Percentiles rank a stretch among this genome's conserved stretches.
Evolutionary conservation across 805 yeast genomes (phyloP).

Genomic region (Zygotorulaspora chibaensis): DNA sequence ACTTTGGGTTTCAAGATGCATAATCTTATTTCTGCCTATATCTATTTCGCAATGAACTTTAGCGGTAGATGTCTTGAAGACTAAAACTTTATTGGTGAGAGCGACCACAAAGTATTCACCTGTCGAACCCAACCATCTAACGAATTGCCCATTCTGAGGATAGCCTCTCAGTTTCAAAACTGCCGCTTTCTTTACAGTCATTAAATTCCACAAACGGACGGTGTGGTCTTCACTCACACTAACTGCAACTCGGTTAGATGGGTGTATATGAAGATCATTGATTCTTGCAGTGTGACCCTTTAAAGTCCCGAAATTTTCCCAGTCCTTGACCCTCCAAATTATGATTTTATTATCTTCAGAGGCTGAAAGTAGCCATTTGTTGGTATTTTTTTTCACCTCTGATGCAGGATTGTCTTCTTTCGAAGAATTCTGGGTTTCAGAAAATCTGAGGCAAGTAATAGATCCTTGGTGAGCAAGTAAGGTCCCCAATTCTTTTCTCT

Average conservation of each 20-base stretch:
- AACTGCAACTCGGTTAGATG: conserved; percentile 83
- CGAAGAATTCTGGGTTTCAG: conserved; percentile 32
- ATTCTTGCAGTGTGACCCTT: conserved; percentile 86
- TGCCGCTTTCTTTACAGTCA: conserved; percentile 95
- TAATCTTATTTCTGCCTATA: conserved; percentile 49
- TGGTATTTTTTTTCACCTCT: conserved; percentile 31
- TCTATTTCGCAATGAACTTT: conserved; percentile 51
- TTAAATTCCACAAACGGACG: conserved; percentile 86
- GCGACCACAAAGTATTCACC: conserved; percentile 81
- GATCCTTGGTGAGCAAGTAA: conserved; percentile 86
- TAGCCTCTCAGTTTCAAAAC: conserved; percentile 65
- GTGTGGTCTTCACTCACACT: conserved; percentile 84
- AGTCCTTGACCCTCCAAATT: conserved; percentile 93
- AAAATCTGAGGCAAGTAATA: conserved; percentile 70
- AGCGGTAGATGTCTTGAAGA: conserved; percentile 63
- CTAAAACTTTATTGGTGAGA: conserved; percentile 54
- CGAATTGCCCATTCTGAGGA: conserved; percentile 61
- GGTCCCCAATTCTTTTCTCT: conserved; percentile 90
- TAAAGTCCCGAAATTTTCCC: conserved; percentile 86
- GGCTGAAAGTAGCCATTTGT: conserved; percentile 84
- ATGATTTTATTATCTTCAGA: conserved; percentile 87
- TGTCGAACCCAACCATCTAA: conserved; percentile 55
- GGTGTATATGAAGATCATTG: conserved; percentile 84
- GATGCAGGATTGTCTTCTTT: conserved; percentile 27
- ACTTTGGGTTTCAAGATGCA: conserved; percentile 55